Conservation (phyloP, 2,329 filamentous ascomycete genomes). For the Amauroascus niger region DNA sequence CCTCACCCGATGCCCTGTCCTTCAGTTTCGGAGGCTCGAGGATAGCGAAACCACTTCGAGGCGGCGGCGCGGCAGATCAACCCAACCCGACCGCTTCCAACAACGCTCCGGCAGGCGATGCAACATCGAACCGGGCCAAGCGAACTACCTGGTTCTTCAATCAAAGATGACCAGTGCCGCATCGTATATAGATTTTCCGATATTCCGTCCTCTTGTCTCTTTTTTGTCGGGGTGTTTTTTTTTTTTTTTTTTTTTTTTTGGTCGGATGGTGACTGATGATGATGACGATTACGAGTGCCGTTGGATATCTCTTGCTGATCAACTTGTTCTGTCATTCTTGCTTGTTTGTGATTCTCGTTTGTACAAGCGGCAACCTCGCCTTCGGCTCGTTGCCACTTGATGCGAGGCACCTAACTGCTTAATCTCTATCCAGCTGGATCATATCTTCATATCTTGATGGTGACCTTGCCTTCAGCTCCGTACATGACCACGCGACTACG, state of each 20-base stretch:
- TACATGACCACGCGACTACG: too few relatives aligned
- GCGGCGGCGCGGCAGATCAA: constrained; percentile 33
- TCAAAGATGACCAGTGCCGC: constrained; percentile 28
- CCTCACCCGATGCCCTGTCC: constrained; percentile 52
- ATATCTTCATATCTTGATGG: too few relatives aligned
- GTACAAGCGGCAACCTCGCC: background rate
- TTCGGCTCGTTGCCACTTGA: too few relatives aligned
- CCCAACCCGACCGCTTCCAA: constrained; percentile 26
- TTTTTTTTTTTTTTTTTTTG: too few relatives aligned
- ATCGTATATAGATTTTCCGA: background rate
- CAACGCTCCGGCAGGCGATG: constrained; percentile 57
- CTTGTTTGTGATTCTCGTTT: background rate
- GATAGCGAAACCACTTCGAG: constrained; percentile 57
- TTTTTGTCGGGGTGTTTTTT: background rate
- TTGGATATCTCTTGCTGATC: background rate
- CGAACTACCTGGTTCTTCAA: constrained; percentile 49
- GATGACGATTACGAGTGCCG: background rate
- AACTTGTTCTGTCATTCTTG: background rate
- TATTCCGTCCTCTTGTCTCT: background rate
- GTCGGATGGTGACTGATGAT: too few relatives aligned
- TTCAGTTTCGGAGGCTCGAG: constrained; percentile 60
- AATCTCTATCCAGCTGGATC: too few relatives aligned
- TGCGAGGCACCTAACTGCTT: too few relatives aligned
- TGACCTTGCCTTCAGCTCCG: too few relatives aligned
- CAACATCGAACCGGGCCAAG: constrained; percentile 54